Evolutionary conservation across 768 basidiomycete genomes (phyloP), one percentile per base, ranked within the genome.

Genomic region (Pulveroboletus sp.): DNA sequence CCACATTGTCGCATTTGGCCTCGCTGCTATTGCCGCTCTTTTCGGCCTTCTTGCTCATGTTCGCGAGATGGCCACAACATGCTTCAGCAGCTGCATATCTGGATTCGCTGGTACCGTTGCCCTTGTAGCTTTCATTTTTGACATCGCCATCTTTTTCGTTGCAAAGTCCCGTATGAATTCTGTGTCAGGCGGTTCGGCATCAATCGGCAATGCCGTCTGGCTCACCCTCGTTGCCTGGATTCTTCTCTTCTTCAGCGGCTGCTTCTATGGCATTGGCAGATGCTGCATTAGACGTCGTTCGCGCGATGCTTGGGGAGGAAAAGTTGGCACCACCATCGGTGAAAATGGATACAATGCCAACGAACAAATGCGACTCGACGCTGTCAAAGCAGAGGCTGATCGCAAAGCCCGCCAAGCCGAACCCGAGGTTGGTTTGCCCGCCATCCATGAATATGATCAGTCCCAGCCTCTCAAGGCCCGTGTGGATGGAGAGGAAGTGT

Each of bases 131-230:
- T 94, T 97, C 69, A 81, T 95, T 30, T 93, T 97, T 68, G 96
- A 99, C 67, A 70, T 97, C 50, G 87, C 80, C 57, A 72, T 96
- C 50, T 98, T 97, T 73, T 92, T 90, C 74, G 70, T 95, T 49
- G 89, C 89, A 50, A 93, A 86, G 63, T 72, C 87, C 39, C 82
- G 93, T 46, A 86, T 99, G 67, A 87, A 89, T 65, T 53, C 60
- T 15, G 78, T 82, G n/a, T 57, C 74, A 5, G 84, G 92, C 17
- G 93, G 89, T 6, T 75, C 75, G 0, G 93, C 95, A 0, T 70
- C 75, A 17, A 86, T 94, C 8, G 94, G 94, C n/a, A 85, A 78
- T 51, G 92, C 88, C 18, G 79, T 94, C 38, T 97, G 94, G 94
- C 72, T 97, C 40, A 92, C 90, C 3, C 79, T 97, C 31, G 86